Evolutionary conservation across 257 asterid genomes (phyloP).

Genomic region (Paulownia fortunei): DNA sequence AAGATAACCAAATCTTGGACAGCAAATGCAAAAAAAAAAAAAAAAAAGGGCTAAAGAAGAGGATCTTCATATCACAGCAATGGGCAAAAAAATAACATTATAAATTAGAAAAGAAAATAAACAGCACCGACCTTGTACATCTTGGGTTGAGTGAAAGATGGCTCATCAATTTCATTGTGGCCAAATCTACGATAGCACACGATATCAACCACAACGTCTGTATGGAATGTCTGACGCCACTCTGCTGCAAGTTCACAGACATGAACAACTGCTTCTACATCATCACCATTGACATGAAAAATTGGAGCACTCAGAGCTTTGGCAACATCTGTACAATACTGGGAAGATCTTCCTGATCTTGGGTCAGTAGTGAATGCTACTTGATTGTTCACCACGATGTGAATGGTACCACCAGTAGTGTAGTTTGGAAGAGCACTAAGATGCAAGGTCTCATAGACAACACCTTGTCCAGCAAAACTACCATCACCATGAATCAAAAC

Average conservation of each 20-base stretch:
- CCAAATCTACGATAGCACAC: constrained; percentile 84
- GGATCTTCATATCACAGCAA: not conserved
- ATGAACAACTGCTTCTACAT: constrained; percentile 76
- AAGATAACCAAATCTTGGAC: not conserved
- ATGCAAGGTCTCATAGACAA: constrained; percentile 93
- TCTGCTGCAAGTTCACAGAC: constrained; percentile 84
- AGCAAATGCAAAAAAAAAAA: not conserved
- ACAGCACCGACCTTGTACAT: constrained; percentile 67
- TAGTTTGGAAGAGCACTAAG: constrained; percentile 96
- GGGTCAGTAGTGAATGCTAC: constrained; percentile 84
- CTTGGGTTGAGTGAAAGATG: constrained; percentile 81
- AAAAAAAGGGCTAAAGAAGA: constrained; percentile 3
- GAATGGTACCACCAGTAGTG: constrained; percentile 87
- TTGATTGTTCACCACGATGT: constrained; percentile 79
- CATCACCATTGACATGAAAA: constrained; percentile 87
- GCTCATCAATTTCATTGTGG: constrained; percentile 83
- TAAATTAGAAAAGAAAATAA: constrained; percentile 11
- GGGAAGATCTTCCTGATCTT: constrained; percentile 68
- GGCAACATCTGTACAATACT: constrained; percentile 82
- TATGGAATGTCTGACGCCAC: constrained; percentile 79
- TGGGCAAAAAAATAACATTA: constrained; percentile 16
- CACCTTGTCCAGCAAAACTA: constrained; percentile 98
- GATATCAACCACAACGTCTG: constrained; percentile 79
- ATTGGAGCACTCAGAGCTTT: constrained; percentile 72
- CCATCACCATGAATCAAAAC: constrained; percentile 92